A percentile compares a stretch with the other conserved stretches of the same genome.
These are phyloP conservation scores for Aphanomyces stellatus DNA, from an alignment of 352 stramenopile species.

Conservation along the genomic window DNA sequence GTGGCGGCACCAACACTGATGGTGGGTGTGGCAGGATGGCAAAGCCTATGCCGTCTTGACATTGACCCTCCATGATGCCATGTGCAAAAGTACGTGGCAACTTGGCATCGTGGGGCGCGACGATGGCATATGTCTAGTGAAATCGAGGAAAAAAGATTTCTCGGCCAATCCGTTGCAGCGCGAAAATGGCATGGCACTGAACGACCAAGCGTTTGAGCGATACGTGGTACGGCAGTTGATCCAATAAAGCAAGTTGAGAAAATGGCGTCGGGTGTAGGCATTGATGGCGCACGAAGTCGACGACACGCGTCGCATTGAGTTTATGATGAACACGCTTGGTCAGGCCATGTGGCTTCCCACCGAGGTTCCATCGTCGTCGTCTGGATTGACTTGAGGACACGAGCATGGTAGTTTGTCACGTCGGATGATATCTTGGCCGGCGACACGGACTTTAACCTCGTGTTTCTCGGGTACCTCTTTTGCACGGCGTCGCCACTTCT, in stretches of 20 bases:
- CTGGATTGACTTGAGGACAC: neutral
- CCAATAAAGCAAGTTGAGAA: too few relatives aligned
- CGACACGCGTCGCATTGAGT: constrained; percentile 47
- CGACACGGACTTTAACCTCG: constrained; percentile 73
- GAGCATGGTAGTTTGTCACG: constrained; percentile 33
- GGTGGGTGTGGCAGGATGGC: constrained; percentile 28
- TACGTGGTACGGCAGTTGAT: constrained; percentile 35
- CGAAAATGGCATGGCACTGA: constrained; percentile 73
- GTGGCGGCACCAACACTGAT: neutral
- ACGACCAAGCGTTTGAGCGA: constrained; percentile 63
- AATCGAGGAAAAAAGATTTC: constrained; percentile 24
- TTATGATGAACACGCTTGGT: constrained; percentile 61
- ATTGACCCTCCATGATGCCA: constrained; percentile 52
- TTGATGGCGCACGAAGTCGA: constrained; percentile 36
- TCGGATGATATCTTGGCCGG: constrained; percentile 57
- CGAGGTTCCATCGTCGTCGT: constrained; percentile 18
- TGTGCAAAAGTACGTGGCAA: constrained; percentile 35
- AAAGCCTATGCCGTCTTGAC: constrained; percentile 46
- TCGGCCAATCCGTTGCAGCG: constrained; percentile 50
- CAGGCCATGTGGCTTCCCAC: constrained; percentile 63
- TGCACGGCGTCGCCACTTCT: constrained; percentile 45
- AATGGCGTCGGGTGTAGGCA: neutral
- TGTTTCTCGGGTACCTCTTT: constrained; percentile 59
- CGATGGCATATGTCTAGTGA: constrained; percentile 25
- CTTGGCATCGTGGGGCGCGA: constrained; percentile 25